Evolutionary conservation across 1,284 basidiomycete genomes (phyloP).

Genomic region (Melanopsichium pennsylvanicum): DNA sequence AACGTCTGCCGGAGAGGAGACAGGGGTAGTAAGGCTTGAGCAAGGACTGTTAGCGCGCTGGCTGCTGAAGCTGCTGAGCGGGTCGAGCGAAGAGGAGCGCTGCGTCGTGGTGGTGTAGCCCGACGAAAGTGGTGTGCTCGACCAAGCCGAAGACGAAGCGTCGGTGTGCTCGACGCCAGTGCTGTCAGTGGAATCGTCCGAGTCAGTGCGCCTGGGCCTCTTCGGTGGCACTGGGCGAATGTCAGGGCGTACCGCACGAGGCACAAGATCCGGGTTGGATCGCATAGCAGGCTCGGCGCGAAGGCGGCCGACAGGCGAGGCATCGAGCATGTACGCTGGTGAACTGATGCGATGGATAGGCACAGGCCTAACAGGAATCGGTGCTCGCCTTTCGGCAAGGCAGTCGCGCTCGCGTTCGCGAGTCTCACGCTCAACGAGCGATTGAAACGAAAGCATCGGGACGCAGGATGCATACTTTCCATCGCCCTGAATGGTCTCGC

Average conservation of each 20-base stretch:
- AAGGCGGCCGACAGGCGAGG: slow-evolving; percentile 21
- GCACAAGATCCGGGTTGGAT: slow-evolving; percentile 29
- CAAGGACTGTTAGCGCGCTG: slow-evolving; percentile 16
- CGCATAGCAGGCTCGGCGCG: slow-evolving; percentile 29
- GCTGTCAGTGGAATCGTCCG: slow-evolving; percentile 11
- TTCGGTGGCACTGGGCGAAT: slow-evolving; percentile 23
- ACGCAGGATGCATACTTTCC: not conserved
- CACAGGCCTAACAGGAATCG: slow-evolving; percentile 11
- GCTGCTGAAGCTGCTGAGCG: slow-evolving; percentile 24
- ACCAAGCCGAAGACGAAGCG: slow-evolving; percentile 17
- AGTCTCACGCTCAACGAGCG: slow-evolving; percentile 39
- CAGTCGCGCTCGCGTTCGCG: slow-evolving; percentile 28
- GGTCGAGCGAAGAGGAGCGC: slow-evolving; percentile 12
- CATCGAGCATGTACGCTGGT: slow-evolving; percentile 43
- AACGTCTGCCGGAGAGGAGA: slow-evolving; percentile 32
- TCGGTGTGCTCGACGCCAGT: not conserved
- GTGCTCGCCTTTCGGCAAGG: slow-evolving; percentile 5
- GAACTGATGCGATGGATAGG: slow-evolving; percentile 41
- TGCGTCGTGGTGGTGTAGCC: slow-evolving; percentile 7
- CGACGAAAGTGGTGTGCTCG: slow-evolving; percentile 17
- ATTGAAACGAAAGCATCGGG: slow-evolving; percentile 17
- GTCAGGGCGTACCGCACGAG: slow-evolving; percentile 20
- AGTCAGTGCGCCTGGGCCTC: slow-evolving; percentile 8
- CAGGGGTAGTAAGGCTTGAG: slow-evolving; percentile 27
- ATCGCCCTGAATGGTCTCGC: not conserved